A percentile compares a stretch with the other conserved stretches of the same genome.
phyloP scores from a whole-genome alignment of 805 yeast genomes.

The Ogataea siamensis region DNA sequence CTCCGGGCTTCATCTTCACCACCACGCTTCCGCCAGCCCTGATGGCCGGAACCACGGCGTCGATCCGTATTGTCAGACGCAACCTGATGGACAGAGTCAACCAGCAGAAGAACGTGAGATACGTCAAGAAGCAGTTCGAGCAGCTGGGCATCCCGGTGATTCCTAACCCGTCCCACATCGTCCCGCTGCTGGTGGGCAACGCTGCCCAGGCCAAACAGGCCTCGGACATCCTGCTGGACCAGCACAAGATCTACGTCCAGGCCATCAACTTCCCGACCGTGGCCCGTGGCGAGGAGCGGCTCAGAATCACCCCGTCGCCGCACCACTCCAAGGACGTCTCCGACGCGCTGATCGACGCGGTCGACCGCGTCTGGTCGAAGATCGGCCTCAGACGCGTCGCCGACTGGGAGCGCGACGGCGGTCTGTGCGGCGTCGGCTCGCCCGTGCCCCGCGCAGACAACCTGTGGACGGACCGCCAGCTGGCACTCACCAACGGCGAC shows the following conservation, averaged over 20 bases:
- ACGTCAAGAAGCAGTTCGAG: slow-evolving; percentile 71
- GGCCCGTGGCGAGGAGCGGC: slow-evolving; percentile 90
- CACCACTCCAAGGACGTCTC: slow-evolving; percentile 81
- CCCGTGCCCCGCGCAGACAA: slow-evolving; percentile 49
- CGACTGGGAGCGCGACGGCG: slow-evolving; percentile 80
- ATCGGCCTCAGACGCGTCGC: slow-evolving; percentile 69
- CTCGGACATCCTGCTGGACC: slow-evolving; percentile 80
- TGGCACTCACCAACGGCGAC: slow-evolving; percentile 58
- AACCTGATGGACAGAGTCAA: slow-evolving; percentile 73
- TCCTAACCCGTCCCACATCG: slow-evolving; percentile 97
- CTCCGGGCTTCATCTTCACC: slow-evolving; percentile 97
- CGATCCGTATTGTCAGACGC: slow-evolving; percentile 79
- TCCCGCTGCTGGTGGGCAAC: slow-evolving; percentile 92
- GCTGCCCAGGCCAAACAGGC: slow-evolving; percentile 91
- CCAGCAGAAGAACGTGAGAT: slow-evolving; percentile 83
- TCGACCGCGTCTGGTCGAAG: slow-evolving; percentile 77
- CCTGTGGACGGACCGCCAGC: slow-evolving; percentile 85
- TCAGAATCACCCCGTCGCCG: slow-evolving; percentile 98
- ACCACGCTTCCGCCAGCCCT: slow-evolving; percentile 96
- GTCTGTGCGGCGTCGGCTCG: slow-evolving; percentile 85
- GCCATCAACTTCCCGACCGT: slow-evolving; percentile 99
- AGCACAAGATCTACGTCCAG: slow-evolving; percentile 90
- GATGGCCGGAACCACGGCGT: slow-evolving; percentile 92
- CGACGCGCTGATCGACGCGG: slow-evolving; percentile 71
- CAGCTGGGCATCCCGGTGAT: slow-evolving; percentile 86